Evolutionary conservation across 768 basidiomycete genomes (phyloP).

Genomic region (Tylopilus cervinicoccineus): DNA sequence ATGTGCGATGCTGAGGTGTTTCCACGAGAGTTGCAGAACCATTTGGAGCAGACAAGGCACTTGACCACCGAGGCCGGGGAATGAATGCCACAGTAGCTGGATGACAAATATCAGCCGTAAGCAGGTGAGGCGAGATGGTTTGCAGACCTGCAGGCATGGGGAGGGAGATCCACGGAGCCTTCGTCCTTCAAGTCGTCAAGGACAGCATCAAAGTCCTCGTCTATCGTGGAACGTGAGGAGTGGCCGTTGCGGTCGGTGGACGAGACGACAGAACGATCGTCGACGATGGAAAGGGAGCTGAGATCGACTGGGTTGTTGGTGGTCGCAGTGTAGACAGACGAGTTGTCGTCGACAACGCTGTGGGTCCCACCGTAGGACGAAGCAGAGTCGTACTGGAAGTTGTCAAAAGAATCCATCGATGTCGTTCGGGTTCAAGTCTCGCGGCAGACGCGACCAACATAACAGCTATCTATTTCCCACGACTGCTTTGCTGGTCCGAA

Average conservation of each 20-base stretch:
- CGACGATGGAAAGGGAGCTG: slow-evolving; percentile 62
- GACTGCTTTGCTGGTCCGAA: slow-evolving; percentile 12
- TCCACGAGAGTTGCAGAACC: slow-evolving; percentile 99
- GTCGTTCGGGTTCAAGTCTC: slow-evolving; percentile 18
- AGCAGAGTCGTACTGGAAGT: slow-evolving; percentile 80
- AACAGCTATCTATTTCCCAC: slow-evolving; percentile 27
- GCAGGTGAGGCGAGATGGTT: neutral
- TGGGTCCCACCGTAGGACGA: slow-evolving; percentile 72
- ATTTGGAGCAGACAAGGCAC: slow-evolving; percentile 86
- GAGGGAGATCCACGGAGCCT: slow-evolving; percentile 70
- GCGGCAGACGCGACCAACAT: neutral
- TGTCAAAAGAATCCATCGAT: slow-evolving; percentile 77
- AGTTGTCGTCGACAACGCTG: slow-evolving; percentile 73
- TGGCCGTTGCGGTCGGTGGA: slow-evolving; percentile 38
- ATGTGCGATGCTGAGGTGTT: slow-evolving; percentile 99
- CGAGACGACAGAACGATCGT: slow-evolving; percentile 48
- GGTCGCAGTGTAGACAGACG: slow-evolving; percentile 74
- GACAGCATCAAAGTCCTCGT: slow-evolving; percentile 88
- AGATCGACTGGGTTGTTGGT: slow-evolving; percentile 63
- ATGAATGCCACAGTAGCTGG: slow-evolving; percentile 96
- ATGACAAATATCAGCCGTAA: slow-evolving; percentile 8
- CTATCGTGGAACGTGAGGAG: slow-evolving; percentile 39
- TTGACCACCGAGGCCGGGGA: slow-evolving; percentile 97
- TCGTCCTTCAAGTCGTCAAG: slow-evolving; percentile 89
- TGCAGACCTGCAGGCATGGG: slow-evolving; percentile 92